A percentile compares a stretch with the other conserved stretches of the same genome.
phyloP scores from a whole-genome alignment of 768 basidiomycete species.

The Multifurca ochricompacta region DNA sequence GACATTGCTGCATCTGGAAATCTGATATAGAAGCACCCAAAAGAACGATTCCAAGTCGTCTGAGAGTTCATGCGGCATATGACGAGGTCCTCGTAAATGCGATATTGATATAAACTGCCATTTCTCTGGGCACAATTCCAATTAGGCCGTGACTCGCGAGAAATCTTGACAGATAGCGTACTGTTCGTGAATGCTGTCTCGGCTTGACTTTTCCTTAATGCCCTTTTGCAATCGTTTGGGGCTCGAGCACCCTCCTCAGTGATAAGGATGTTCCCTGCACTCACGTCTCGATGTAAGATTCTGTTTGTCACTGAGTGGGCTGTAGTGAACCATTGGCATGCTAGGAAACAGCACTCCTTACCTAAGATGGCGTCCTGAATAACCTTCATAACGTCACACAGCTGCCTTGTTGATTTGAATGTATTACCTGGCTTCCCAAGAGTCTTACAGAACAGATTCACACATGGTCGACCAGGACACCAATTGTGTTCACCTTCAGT shows the following conservation, averaged over 20 bases:
- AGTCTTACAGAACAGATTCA: not conserved
- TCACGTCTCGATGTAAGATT: slow-evolving; percentile 9
- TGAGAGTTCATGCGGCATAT: not conserved
- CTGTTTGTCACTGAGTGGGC: not conserved
- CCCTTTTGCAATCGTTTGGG: not conserved
- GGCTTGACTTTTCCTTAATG: not conserved
- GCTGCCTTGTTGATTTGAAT: slow-evolving; percentile 1
- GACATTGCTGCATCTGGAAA: not conserved
- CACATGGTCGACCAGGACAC: not conserved
- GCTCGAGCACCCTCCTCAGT: not conserved
- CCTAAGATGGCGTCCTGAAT: not conserved
- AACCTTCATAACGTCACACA: slow-evolving; percentile 2
- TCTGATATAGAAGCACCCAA: slow-evolving; percentile 9
- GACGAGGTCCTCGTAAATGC: not conserved
- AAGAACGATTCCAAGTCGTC: slow-evolving; percentile 21
- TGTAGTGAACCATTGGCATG: not conserved
- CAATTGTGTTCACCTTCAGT: not conserved
- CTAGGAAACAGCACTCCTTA: not conserved
- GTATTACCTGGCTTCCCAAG: not conserved
- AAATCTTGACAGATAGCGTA: not conserved
- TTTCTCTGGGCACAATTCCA: slow-evolving; percentile 6
- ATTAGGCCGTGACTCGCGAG: too few species aligned
- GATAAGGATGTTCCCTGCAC: slow-evolving; percentile 2
- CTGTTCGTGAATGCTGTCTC: not conserved
- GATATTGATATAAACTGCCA: slow-evolving; percentile 18